These are phyloP conservation scores for Cicer judaicum DNA, from an alignment of 306 rosid genomes.

Conservation along the genomic window DNA sequence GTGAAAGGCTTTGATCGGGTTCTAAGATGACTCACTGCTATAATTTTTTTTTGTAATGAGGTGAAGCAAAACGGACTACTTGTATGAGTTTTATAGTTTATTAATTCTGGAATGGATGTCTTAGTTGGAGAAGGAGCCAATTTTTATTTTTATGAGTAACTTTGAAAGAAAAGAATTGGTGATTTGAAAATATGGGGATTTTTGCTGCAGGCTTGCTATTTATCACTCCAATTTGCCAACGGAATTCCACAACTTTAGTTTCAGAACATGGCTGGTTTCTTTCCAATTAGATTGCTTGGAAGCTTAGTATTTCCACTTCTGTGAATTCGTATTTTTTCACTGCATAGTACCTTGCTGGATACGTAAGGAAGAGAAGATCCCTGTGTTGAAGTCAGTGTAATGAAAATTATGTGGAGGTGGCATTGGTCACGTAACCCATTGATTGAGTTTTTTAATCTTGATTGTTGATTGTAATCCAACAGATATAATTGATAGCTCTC, in stretches of 20 bases:
- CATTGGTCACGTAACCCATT: not conserved
- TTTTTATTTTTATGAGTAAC: not conserved
- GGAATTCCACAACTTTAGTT: not conserved
- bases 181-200: not conserved
- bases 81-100: too few relatives aligned
- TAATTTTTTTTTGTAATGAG: too few relatives aligned
- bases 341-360: not conserved
- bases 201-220: not conserved
- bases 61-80: too few relatives aligned
- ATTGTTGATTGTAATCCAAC: constrained; percentile 4
- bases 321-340: not conserved
- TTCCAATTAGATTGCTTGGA: not conserved
- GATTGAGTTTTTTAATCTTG: constrained; percentile 5
- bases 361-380: constrained; percentile 18
- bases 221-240: not conserved
- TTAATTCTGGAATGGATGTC: not conserved
- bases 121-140: not conserved
- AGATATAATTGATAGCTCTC: not conserved
- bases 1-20: not conserved
- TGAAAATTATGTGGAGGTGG: not conserved
- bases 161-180: not conserved
- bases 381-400: not conserved
- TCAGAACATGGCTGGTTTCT: not conserved
- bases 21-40: too few relatives aligned
- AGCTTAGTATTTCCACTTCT: not conserved